A percentile compares a stretch with the other conserved stretches of the same genome.
These are phyloP conservation scores for Sporobolomyces phaffii DNA, from an alignment of 768 basidiomycete species.

Conservation along the genomic window DNA sequence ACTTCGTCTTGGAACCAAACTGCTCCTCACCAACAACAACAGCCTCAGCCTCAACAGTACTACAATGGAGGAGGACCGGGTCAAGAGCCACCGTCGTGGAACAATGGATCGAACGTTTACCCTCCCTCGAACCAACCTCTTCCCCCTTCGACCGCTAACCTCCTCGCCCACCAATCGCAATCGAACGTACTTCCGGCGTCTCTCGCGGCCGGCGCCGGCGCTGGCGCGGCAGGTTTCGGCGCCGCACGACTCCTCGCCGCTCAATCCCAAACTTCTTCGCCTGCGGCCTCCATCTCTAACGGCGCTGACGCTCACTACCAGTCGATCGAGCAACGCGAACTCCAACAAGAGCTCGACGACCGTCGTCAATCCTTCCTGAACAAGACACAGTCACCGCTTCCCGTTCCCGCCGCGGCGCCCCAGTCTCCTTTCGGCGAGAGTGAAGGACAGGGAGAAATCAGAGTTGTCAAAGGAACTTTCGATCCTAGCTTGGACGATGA, in stretches of 20 bases:
- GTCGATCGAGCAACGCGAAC: slow-evolving; percentile 29
- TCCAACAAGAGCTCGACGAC: slow-evolving; percentile 30
- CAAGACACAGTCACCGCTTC: background rate
- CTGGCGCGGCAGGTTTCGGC: background rate
- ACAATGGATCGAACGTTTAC: background rate
- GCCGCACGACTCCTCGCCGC: slow-evolving; percentile 2
- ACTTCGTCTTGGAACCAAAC: background rate
- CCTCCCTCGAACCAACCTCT: slow-evolving; percentile 6
- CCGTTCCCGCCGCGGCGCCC: background rate
- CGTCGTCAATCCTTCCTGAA: background rate
- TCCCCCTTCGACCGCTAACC: slow-evolving; percentile 18
- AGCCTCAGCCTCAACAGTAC: background rate
- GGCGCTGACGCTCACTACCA: slow-evolving; percentile 1
- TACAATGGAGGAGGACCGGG: background rate
- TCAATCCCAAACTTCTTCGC: background rate
- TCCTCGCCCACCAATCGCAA: slow-evolving; percentile 1
- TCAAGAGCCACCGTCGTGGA: background rate
- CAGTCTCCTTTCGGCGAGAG: slow-evolving; percentile 40
- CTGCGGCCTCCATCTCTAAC: background rate
- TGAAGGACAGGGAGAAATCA: slow-evolving; percentile 37
- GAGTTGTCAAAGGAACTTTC: slow-evolving; percentile 39
- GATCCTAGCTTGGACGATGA: slow-evolving; percentile 41
- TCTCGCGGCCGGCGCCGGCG: background rate
- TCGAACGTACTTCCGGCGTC: background rate
- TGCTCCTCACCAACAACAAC: slow-evolving; percentile 2